These are phyloP conservation scores for Bruguiera parviflora DNA, from an alignment of 345 rosid species.

Conservation along the genomic window DNA sequence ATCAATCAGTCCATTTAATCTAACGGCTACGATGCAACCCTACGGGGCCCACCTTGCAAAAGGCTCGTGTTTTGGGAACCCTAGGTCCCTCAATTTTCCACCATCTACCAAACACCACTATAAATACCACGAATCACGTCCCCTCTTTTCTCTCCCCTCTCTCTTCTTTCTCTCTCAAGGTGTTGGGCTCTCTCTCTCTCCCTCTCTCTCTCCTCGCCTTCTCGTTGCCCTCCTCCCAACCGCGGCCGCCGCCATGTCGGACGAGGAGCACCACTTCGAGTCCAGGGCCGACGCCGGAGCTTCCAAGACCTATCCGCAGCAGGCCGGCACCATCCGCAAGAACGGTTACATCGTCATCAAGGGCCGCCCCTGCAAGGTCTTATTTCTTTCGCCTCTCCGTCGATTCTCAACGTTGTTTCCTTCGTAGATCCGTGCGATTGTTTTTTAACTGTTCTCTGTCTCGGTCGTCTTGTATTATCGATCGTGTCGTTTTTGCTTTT, in stretches of 20 bases:
- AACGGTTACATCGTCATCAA: conserved; percentile 6
- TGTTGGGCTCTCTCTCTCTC: background rate
- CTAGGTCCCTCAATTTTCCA: background rate
- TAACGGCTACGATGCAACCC: background rate
- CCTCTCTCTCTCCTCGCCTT: background rate
- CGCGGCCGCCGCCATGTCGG: background rate
- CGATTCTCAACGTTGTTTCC: background rate
- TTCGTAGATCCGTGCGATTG: background rate
- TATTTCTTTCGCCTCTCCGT: background rate
- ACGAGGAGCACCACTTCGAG: conserved; percentile 4
- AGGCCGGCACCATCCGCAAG: conserved; percentile 2
- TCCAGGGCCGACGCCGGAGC: conserved; percentile 3
- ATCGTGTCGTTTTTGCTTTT: background rate
- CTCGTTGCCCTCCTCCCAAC: background rate
- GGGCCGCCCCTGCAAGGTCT: background rate
- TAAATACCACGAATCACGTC: background rate
- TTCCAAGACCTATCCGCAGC: conserved; percentile 3
- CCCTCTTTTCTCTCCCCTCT: background rate
- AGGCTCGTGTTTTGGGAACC: background rate
- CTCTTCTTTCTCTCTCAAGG: background rate
- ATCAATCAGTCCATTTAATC: background rate
- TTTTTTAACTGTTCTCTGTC: background rate
- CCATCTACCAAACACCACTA: conserved; percentile 1
- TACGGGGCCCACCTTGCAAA: background rate
- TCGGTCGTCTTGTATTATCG: background rate